phyloP scores from a whole-genome alignment of 768 basidiomycete species.

The Tephrocybe sp. region DNA sequence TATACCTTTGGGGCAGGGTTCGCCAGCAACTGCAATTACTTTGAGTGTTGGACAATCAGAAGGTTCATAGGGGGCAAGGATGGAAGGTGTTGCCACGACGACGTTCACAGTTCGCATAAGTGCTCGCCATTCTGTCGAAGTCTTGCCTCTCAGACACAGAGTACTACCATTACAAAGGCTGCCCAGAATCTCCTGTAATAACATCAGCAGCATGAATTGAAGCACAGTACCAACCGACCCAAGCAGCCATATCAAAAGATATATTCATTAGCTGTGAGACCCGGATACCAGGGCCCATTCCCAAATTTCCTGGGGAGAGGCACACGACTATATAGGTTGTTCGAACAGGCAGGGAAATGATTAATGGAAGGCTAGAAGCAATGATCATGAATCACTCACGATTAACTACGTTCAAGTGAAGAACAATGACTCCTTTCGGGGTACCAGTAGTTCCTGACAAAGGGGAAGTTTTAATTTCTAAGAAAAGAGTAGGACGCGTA shows the following conservation, averaged over 20 bases:
- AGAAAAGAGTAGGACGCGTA: no score
- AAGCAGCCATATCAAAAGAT: constrained; percentile 65
- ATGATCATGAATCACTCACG: constrained; percentile 37
- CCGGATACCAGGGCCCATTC: constrained; percentile 50
- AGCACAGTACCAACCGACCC: constrained; percentile 30
- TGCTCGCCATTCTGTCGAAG: constrained; percentile 45
- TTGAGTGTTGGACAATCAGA: constrained; percentile 49
- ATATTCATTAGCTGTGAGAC: constrained; percentile 62
- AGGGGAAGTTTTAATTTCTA: no score
- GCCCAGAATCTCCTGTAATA: constrained; percentile 50
- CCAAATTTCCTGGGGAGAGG: constrained; percentile 49
- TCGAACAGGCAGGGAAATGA: no score
- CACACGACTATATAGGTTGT: constrained; percentile 32
- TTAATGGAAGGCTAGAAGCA: neutral
- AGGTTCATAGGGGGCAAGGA: constrained; percentile 46
- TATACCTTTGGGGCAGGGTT: constrained; percentile 46
- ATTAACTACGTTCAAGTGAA: constrained; percentile 54
- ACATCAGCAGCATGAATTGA: constrained; percentile 36
- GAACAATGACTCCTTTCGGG: constrained; percentile 60
- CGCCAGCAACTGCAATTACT: constrained; percentile 48
- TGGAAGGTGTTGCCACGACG: constrained; percentile 52
- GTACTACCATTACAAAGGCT: constrained; percentile 49
- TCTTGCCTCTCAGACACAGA: constrained; percentile 49
- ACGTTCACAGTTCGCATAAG: constrained; percentile 49
- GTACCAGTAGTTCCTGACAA: constrained; percentile 38